phyloP scores from a whole-genome alignment of 257 asterid species.

The Orobanche coerulescens region DNA sequence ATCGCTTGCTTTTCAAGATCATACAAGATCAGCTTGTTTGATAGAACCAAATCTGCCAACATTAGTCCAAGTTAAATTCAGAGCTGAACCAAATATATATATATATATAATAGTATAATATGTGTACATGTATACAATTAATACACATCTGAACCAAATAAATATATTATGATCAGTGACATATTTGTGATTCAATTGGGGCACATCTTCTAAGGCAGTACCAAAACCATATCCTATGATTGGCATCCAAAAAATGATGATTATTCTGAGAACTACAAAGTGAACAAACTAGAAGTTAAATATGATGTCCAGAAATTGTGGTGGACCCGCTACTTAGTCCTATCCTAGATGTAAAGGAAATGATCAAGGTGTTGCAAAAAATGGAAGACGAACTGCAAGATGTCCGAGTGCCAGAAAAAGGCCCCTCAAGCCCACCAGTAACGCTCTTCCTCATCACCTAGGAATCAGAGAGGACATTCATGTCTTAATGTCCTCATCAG shows the following conservation, averaged over 20 bases:
- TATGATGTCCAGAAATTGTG: background rate
- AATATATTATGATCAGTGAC: conserved; percentile 7
- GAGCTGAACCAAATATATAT: background rate
- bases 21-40: conserved; percentile 86
- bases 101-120: too few relatives aligned
- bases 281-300: background rate
- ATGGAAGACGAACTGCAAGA: background rate
- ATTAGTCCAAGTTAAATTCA: conserved; percentile 17
- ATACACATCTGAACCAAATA: background rate
- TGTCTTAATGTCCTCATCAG: background rate
- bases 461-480: background rate
- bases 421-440: conserved; percentile 7
- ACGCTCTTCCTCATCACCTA: background rate
- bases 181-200: background rate
- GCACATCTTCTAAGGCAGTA: background rate
- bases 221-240: background rate
- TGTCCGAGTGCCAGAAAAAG: background rate
- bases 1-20: conserved; percentile 90
- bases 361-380: background rate
- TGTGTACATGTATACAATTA: background rate
- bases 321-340: background rate
- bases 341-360: conserved; percentile 1
- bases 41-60: conserved; percentile 84
- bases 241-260: conserved; percentile 6
- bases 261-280: background rate